Evolutionary conservation across 2,329 filamentous ascomycete genomes (phyloP).

Genomic region (Ascochyta clinopodiicola): DNA sequence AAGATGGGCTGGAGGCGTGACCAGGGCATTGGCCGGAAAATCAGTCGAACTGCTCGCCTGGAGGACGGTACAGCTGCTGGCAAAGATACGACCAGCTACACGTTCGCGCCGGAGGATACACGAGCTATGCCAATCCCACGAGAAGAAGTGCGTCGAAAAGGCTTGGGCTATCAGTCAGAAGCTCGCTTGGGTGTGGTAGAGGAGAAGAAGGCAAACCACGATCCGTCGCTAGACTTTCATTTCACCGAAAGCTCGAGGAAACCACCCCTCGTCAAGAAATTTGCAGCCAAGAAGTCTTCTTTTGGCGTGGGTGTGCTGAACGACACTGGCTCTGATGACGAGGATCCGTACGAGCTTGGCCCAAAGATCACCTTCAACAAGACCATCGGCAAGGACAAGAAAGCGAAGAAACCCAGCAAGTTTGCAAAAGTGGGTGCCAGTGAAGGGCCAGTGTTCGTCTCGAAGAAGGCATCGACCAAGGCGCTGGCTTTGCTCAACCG

Average conservation of each 20-base stretch:
- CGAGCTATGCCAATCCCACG: conserved; percentile 69
- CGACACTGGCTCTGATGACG: conserved; percentile 92
- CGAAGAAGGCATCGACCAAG: conserved; percentile 64
- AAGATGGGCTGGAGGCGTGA: conserved; percentile 97
- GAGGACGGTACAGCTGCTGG: conserved; percentile 55
- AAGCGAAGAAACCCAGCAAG: conserved; percentile 62
- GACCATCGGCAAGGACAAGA: conserved; percentile 81
- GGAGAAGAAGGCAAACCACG: conserved; percentile 27
- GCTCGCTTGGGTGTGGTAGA: conserved; percentile 54
- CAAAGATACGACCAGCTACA: conserved; percentile 58
- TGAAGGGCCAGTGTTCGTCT: conserved; percentile 76
- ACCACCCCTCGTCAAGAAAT: conserved; percentile 41
- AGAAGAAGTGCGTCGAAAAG: conserved; percentile 71
- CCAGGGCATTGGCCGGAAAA: conserved; percentile 88
- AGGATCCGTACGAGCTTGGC: conserved; percentile 91
- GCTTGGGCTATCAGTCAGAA: conserved; percentile 71
- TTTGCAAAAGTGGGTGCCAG: conserved; percentile 69
- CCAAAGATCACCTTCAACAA: conserved; percentile 88
- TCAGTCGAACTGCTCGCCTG: conserved; percentile 75
- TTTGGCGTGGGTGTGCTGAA: conserved; percentile 91
- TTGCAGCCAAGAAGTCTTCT: conserved; percentile 67
- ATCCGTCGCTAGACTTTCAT: conserved; percentile 26
- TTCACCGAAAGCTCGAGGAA: conserved; percentile 34
- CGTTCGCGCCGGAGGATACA: conserved; percentile 86
- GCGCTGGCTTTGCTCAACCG: conserved; percentile 56